Percentiles rank a stretch among this genome's conserved stretches.
Conservation (phyloP, 257 asterid species). For the Gardenia jasminoides region DNA sequence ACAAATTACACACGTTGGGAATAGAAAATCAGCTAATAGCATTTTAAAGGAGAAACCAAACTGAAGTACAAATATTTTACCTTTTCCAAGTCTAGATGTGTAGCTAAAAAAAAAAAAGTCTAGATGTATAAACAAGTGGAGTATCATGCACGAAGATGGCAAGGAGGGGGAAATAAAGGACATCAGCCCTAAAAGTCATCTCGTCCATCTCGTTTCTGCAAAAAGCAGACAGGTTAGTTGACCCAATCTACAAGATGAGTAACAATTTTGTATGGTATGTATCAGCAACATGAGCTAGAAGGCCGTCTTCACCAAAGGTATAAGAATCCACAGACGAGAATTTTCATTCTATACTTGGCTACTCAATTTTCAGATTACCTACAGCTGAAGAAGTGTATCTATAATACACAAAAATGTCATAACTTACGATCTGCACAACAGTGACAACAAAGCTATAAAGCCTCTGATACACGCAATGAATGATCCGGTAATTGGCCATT, state of each 20-base stretch:
- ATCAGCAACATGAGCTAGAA: background rate
- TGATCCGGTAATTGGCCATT: background rate
- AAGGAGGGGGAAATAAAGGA: too few species aligned
- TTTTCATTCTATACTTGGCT: background rate
- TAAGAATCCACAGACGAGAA: background rate
- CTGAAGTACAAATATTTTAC: too few species aligned
- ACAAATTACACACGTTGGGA: too few species aligned
- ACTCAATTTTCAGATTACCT: background rate
- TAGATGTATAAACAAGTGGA: too few species aligned
- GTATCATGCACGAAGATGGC: too few species aligned
- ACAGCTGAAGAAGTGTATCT: background rate
- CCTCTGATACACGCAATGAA: background rate
- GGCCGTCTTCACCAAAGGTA: background rate
- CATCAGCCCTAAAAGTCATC: background rate
- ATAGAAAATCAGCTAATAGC: too few species aligned
- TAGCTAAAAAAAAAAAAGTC: too few species aligned
- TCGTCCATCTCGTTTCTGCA: background rate
- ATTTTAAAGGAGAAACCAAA: too few species aligned
- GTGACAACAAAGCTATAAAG: background rate
- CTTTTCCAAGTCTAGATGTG: too few species aligned
- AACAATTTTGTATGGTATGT: background rate
- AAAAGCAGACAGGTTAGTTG: background rate
- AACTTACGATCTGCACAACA: background rate
- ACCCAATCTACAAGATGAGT: background rate
- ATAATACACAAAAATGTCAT: background rate